Percentiles rank a stretch among this genome's conserved stretches.
Evolutionary conservation across 2,329 filamentous ascomycete genomes (phyloP).

Genomic region (Phyllachora maydis): DNA sequence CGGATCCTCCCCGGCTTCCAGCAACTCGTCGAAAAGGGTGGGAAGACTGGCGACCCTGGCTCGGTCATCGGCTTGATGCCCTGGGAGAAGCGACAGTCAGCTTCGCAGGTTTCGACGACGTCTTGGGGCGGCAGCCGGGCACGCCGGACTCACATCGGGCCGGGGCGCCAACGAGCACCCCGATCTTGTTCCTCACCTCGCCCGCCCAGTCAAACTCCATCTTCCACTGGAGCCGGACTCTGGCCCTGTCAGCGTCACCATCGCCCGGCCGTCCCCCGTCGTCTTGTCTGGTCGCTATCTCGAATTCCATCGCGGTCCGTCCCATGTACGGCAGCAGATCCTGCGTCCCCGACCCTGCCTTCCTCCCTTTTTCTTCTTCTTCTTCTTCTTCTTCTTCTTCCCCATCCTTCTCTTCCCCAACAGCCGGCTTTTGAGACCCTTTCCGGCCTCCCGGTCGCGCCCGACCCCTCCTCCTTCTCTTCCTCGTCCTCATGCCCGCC

Average conservation of each 20-base stretch:
- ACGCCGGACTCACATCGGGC: conserved; percentile 34
- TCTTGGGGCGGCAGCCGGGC: background rate
- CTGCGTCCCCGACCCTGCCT: conserved; percentile 12
- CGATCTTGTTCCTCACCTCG: conserved; percentile 39
- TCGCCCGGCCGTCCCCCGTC: too few species aligned
- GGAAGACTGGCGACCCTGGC: conserved; percentile 36
- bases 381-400: too few species aligned
- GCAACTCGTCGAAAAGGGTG: conserved; percentile 35
- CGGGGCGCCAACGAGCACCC: conserved; percentile 33
- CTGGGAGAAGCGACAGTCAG: conserved; percentile 17
- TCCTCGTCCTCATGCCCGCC: conserved; percentile 6
- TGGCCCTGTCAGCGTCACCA: conserved; percentile 14
- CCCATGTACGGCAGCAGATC: conserved; percentile 34
- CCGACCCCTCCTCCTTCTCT: too few species aligned
- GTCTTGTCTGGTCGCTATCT: conserved; percentile 13
- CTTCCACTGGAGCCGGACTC: conserved; percentile 36
- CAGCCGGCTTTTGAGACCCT: too few species aligned
- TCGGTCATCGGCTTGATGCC: conserved; percentile 36
- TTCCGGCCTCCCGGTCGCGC: too few species aligned
- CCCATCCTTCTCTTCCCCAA: too few species aligned
- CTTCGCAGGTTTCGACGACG: background rate
- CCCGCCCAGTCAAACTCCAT: conserved; percentile 55
- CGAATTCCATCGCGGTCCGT: conserved; percentile 26
- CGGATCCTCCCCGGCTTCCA: conserved; percentile 31
- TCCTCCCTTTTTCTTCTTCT: conserved; percentile 5